Evolutionary conservation across 257 asterid species (phyloP), one percentile per base, ranked within the genome.

Genomic region (Oldenlandia corymbosa): DNA sequence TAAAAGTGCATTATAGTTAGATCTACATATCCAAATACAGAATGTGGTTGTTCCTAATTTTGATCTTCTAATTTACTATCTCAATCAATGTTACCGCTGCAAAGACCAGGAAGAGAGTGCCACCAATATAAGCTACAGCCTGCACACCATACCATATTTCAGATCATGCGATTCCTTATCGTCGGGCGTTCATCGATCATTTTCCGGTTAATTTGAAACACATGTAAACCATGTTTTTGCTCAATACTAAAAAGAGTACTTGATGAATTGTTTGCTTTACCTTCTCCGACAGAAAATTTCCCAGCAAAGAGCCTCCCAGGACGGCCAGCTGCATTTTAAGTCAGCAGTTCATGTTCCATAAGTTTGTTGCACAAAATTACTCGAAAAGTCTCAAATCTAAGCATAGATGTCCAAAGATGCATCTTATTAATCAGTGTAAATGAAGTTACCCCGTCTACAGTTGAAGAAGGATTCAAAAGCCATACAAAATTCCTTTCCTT

Each of bases 321-420:
- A 92, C 99, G 72, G 99, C 99, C 71, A 92, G 83, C 99, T 92
- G 95, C 84, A 73, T 34, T n/a, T n/a, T n/a, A n/a, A n/a, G n/a
- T 5, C 20, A 58, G 21, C 43, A 63, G 50, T 52, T 5, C 1
- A 39, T 43, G 5, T 52, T 53, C 5, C 36, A 59, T 49, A 43
- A 50, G 52, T 46, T 48, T 26, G 10, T 8, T 58, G 49, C 52
- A 10, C 58, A 37, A 18, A 14, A 17, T 9, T 21, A n/a, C 53
- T 26, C 4, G 52, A 32, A 34, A 24, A 17, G 20, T n/a, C 8
- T 26, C 26, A 4, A 11, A 14, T 2, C 17, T 34, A 30, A 11
- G n/a, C n/a, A n/a, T n/a, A n/a, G n/a, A n/a, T n/a, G n/a, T n/a
- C n/a, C n/a, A n/a, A n/a, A n/a, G n/a, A n/a, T n/a, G n/a, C n/a